Evolutionary conservation across 2,329 filamentous ascomycete genomes (phyloP), one percentile per base, ranked within the genome.

Genomic region (Falciphora oryzae): DNA sequence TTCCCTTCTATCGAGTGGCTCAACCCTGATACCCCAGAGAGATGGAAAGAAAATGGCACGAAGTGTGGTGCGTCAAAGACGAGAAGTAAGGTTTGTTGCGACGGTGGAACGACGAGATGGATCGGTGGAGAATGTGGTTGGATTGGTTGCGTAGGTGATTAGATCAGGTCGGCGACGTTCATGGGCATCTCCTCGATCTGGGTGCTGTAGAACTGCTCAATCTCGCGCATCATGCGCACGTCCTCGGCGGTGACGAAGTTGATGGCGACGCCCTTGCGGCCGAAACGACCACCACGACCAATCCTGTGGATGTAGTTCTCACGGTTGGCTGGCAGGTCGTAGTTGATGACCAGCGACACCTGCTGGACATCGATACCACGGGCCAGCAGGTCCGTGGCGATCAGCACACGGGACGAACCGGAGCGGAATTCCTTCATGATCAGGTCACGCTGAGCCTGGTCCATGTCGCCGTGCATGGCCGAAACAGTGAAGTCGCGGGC

Each of bases 281-380:
- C 95, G 73, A 99, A 99, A 70, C 95, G 88, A 71, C 95, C 95
- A 75, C 92, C 95, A 75, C 95, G 89, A 75, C 95, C 95, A 72
- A 99, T 99, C 71, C 95, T 90, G 82, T 99, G 95, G 78, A 99
- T 98, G 79, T 99, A 99, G 82, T 99, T 99, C 80, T 99, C 95
- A 84, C 95, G 93, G 79, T 99, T 98, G 79, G 91, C 95, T 4
- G 95, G 95, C 66, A 99, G 83, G 76, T 99, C 95, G 78, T 99
- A 99, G 83, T 99, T 99, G 84, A 99, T 99, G 67, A 99, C 95
- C 73, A 99, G 82, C 67, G 91, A 96, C 72, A 99, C 95, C 78
- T 99, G 95, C 80, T 99, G 95, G 62, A 99, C 95, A 75, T 99
- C 95, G 78, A 99, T 99, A 80, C 95, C 95, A 76, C 95, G 90